Evolutionary conservation across 768 basidiomycete genomes (phyloP).

Genomic region (Mycena belliarum): DNA sequence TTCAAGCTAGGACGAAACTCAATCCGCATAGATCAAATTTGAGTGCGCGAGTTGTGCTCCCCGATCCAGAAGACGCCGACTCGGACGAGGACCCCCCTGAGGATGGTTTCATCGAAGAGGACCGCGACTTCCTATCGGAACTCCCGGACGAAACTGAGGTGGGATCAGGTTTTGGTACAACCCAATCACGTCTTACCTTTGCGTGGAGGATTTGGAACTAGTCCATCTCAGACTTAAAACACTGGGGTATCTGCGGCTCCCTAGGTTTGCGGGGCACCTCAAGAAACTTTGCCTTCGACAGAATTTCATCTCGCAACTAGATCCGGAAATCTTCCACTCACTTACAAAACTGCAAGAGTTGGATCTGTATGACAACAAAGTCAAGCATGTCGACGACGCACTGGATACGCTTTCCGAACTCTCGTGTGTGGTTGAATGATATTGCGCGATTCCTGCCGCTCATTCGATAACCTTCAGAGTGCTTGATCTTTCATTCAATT

Average conservation of each 20-base stretch:
- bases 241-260: slow-evolving; percentile 64
- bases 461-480: slow-evolving; percentile 45
- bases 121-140: slow-evolving; percentile 71
- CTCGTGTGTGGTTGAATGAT: slow-evolving; percentile 48
- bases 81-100: slow-evolving; percentile 46
- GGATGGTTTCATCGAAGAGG: slow-evolving; percentile 45
- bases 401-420: slow-evolving; percentile 58
- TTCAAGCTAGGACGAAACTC: background rate
- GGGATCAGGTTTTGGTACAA: slow-evolving; percentile 24
- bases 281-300: slow-evolving; percentile 83
- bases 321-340: slow-evolving; percentile 68
- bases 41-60: slow-evolving; percentile 48
- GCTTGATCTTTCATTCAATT: slow-evolving; percentile 94
- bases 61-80: slow-evolving; percentile 44
- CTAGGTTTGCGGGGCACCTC: slow-evolving; percentile 69
- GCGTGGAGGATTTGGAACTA: slow-evolving; percentile 78
- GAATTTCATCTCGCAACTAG: slow-evolving; percentile 74
- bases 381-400: slow-evolving; percentile 72
- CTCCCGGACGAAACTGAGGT: slow-evolving; percentile 88
- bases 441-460: background rate
- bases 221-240: slow-evolving; percentile 77
- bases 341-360: slow-evolving; percentile 80
- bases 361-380: slow-evolving; percentile 94
- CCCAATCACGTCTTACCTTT: slow-evolving; percentile 14
- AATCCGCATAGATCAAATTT: background rate